Evolutionary conservation across 2,329 filamentous ascomycete genomes (phyloP).

Genomic region (Drechmeria coniospora): DNA sequence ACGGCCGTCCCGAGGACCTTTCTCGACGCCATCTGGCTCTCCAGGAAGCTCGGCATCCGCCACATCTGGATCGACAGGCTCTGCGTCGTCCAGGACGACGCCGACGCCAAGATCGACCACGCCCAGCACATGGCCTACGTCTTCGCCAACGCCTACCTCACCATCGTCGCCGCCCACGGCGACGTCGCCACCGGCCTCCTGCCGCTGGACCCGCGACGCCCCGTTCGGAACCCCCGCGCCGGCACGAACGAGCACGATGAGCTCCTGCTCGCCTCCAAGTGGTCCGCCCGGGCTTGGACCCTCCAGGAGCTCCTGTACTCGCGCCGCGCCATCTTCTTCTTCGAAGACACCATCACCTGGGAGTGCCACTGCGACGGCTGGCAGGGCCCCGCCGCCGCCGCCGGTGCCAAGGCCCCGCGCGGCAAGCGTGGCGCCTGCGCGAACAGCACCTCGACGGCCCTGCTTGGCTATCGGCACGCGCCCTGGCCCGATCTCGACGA

Average conservation of each 20-base stretch:
- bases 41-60: slow-evolving; percentile 25
- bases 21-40: slow-evolving; percentile 27
- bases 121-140: slow-evolving; percentile 28
- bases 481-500: slow-evolving; percentile 31
- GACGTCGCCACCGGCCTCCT: slow-evolving; percentile 22
- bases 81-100: slow-evolving; percentile 29
- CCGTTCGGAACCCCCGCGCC: slow-evolving; percentile 10
- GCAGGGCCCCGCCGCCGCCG: slow-evolving; percentile 19
- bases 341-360: slow-evolving; percentile 27
- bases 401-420: slow-evolving; percentile 15
- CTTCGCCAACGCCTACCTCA: slow-evolving; percentile 28
- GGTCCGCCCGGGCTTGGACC: slow-evolving; percentile 27
- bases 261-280: slow-evolving; percentile 20
- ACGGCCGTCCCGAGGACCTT: slow-evolving; percentile 24
- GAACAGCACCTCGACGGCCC: slow-evolving; percentile 15
- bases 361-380: slow-evolving; percentile 30
- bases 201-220: slow-evolving; percentile 19
- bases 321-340: slow-evolving; percentile 26
- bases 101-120: slow-evolving; percentile 21
- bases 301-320: slow-evolving; percentile 27
- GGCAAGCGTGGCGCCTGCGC: slow-evolving; percentile 17
- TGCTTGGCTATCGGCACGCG: slow-evolving; percentile 22
- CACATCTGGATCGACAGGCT: slow-evolving; percentile 31
- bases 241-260: slow-evolving; percentile 19
- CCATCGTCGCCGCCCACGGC: slow-evolving; percentile 26